Evolutionary conservation across 345 rosid genomes (phyloP), one percentile per base, ranked within the genome.

Genomic region (Mangifera indica): DNA sequence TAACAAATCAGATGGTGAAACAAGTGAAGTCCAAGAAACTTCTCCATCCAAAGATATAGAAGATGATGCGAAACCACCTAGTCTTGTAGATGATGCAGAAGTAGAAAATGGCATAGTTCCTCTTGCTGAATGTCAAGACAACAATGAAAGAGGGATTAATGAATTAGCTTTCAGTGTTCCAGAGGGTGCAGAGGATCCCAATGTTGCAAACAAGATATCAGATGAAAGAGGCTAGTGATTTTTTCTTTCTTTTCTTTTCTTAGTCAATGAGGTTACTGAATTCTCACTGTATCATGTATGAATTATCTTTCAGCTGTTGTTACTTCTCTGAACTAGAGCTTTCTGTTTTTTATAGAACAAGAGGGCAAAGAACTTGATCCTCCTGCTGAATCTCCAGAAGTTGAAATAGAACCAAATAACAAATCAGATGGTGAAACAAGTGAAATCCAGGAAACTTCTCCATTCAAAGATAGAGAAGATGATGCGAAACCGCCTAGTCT

Each of bases 31-130:
- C 51, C 51, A 46, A 46, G 2, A 13, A 46, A 46, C 53, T 14
- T 49, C 53, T 13, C 53, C 53, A 12, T 49, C 53, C 4, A 49
- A 5, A 49, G n/a, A 49, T 49, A 2, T 11, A 49, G 18, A 13
- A 49, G 53, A 49, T 49, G 18, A 49, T 14, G 53, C 3, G 53
- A 13, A 49, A 49, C 53, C 18, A 15, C 6, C 77, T 66, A 68
- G 24, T 46, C 49, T 11, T 49, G 24, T 46, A 62, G 55, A 69
- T 46, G 77, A 52, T 20, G 59, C 48, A 22, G 42, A 66, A 40
- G 69, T 44, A 60, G 79, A 63, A 63, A 78, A 79, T 74, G 71
- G 61, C 57, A 56, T 24, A 14, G 65, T 71, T 77, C 49, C 74
- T 34, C 25, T 42, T 1, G 60, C 42, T 66, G 76, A 75, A 64